These are phyloP conservation scores for Colletotrichum orbiculare DNA, from an alignment of 2,329 filamentous ascomycete genomes.

Conservation along the genomic window DNA sequence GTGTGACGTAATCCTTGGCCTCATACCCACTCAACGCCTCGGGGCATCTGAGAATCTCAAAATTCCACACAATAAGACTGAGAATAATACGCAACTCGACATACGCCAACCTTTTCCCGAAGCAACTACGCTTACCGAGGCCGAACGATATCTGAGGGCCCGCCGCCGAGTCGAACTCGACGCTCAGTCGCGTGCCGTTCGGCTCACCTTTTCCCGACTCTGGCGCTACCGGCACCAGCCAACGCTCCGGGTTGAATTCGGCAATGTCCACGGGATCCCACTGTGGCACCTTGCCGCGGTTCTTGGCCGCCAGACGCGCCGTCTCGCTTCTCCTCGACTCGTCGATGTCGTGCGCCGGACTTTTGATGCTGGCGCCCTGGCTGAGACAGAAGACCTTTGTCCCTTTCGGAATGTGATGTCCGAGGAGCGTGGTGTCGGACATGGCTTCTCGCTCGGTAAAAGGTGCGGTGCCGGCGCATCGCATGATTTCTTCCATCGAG, in stretches of 20 bases:
- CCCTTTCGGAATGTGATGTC: conserved; percentile 41
- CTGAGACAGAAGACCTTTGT: conserved; percentile 43
- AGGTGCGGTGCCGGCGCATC: conserved; percentile 39
- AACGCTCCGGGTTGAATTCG: conserved; percentile 19
- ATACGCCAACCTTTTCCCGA: conserved; percentile 49
- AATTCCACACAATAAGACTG: conserved; percentile 51
- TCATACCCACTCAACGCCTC: neutral
- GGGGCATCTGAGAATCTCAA: conserved; percentile 36
- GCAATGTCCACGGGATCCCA: conserved; percentile 20
- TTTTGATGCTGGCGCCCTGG: conserved; percentile 42
- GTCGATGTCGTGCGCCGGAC: conserved; percentile 41
- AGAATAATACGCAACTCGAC: conserved; percentile 48
- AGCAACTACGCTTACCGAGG: conserved; percentile 50
- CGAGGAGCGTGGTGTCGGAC: conserved; percentile 42
- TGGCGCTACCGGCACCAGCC: neutral
- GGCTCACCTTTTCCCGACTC: neutral
- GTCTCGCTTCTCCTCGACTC: conserved; percentile 42
- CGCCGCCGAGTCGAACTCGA: conserved; percentile 46
- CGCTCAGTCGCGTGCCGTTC: conserved; percentile 34
- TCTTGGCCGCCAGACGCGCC: conserved; percentile 35
- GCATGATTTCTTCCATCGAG: conserved; percentile 44
- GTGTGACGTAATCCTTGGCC: neutral
- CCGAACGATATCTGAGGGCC: conserved; percentile 51
- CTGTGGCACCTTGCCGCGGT: conserved; percentile 22
- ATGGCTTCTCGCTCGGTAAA: conserved; percentile 40